Conservation (phyloP, 228 moss, liverwort and hornwort species). For the Sphagnum magellanicum region DNA sequence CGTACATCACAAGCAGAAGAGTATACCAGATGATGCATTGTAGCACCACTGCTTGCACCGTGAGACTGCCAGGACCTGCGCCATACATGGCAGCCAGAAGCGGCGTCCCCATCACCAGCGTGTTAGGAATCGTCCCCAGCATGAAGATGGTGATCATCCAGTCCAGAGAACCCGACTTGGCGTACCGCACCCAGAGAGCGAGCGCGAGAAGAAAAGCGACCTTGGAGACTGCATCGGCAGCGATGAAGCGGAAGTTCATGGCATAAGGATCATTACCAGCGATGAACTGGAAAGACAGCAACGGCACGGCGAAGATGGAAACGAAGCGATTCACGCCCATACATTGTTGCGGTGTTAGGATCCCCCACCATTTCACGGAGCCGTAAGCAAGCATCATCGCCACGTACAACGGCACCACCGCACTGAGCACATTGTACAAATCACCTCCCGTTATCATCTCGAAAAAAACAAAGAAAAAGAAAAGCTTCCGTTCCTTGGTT, state of each 20-base stretch:
- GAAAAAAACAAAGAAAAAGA: no score
- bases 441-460: conserved; percentile 38
- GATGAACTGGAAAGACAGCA: conserved; percentile 49
- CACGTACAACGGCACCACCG: conserved; percentile 49
- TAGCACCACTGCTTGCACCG: conserved; percentile 41
- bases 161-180: conserved; percentile 32
- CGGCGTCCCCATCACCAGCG: conserved; percentile 53
- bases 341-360: conserved; percentile 47
- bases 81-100: conserved; percentile 52
- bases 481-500: no score
- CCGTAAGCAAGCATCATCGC: conserved; percentile 57
- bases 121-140: conserved; percentile 53
- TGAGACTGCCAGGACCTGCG: conserved; percentile 13
- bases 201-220: conserved; percentile 22
- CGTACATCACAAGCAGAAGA: conserved; percentile 38
- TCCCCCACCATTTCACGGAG: conserved; percentile 57
- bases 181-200: conserved; percentile 38
- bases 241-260: conserved; percentile 46
- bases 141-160: conserved; percentile 66
- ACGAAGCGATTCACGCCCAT: conserved; percentile 54
- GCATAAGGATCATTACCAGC: conserved; percentile 37
- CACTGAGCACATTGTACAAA: conserved; percentile 44
- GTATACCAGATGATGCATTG: conserved; percentile 55
- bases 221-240: conserved; percentile 42
- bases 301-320: conserved; percentile 46